Conservation (phyloP, 2,329 filamentous ascomycete species). For the Aspergillaceae sp. region DNA sequence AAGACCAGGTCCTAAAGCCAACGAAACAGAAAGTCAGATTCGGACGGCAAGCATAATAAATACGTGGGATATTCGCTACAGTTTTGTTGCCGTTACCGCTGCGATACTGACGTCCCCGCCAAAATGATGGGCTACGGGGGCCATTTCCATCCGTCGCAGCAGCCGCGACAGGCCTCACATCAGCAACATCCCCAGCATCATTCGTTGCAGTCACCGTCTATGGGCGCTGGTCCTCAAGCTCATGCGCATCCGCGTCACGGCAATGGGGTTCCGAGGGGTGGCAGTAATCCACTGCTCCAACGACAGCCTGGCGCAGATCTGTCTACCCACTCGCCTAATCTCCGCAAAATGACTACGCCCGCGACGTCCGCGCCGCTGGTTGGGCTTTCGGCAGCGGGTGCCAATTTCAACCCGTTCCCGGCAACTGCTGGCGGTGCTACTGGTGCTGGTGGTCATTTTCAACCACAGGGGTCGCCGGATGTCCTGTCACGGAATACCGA, state of each 20-base stretch:
- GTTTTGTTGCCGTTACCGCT: no score
- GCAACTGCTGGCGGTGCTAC: background rate
- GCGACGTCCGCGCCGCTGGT: conserved; percentile 21
- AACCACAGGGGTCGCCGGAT: conserved; percentile 20
- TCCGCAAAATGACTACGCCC: conserved; percentile 27
- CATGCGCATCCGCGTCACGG: conserved; percentile 16
- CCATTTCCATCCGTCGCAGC: conserved; percentile 8
- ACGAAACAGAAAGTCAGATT: background rate
- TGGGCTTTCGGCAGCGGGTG: conserved; percentile 18
- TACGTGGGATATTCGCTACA: no score
- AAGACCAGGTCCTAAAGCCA: background rate
- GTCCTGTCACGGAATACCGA: conserved; percentile 21
- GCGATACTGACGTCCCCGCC: background rate
- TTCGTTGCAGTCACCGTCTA: conserved; percentile 23
- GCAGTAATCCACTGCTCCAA: conserved; percentile 3
- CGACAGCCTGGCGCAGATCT: conserved; percentile 1
- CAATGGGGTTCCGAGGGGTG: conserved; percentile 15
- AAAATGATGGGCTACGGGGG: conserved; percentile 31
- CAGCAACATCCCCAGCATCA: conserved; percentile 17
- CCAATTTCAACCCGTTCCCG: conserved; percentile 19
- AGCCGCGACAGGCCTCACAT: conserved; percentile 12
- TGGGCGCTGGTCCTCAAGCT: conserved; percentile 13
- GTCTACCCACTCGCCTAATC: conserved; percentile 18
- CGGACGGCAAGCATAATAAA: no score
- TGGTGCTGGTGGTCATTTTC: conserved; percentile 11